Evolutionary conservation across 2,329 filamentous ascomycete species (phyloP).

Genomic region (Septoria linicola): DNA sequence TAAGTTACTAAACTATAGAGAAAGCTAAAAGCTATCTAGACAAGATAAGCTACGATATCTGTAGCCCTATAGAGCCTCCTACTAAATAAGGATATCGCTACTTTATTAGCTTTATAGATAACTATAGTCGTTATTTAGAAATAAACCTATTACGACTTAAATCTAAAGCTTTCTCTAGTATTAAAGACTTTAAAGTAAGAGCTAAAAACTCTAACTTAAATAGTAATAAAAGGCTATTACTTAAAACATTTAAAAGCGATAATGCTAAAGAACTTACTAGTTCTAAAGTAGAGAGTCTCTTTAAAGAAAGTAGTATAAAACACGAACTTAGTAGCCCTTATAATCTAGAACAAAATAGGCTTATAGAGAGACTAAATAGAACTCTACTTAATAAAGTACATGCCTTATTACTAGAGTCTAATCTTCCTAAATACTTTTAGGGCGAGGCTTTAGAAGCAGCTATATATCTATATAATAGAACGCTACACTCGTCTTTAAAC

Average conservation of each 20-base stretch:
- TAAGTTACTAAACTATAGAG: conserved; percentile 3
- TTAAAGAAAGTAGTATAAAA: conserved; percentile 5
- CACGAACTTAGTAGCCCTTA: conserved; percentile 1
- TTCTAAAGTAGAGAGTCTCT: conserved; percentile 7
- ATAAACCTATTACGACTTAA: conserved; percentile 6
- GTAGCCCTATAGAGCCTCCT: conserved; percentile 12
- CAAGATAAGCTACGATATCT: conserved; percentile 16
- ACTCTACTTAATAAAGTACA: neutral
- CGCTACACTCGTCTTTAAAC: no score
- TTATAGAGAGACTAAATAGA: conserved; percentile 15
- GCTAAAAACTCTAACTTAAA: conserved; percentile 5
- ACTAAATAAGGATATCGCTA: conserved; percentile 8
- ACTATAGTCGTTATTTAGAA: conserved; percentile 14
- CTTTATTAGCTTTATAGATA: conserved; percentile 18
- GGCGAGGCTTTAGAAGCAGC: neutral
- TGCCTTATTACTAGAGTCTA: neutral
- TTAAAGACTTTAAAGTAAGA: conserved; percentile 9
- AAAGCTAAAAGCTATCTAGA: conserved; percentile 12
- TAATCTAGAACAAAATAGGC: conserved; percentile 10
- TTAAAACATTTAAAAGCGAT: conserved; percentile 16
- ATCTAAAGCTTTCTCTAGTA: conserved; percentile 11
- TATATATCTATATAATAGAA: neutral
- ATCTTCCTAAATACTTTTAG: neutral
- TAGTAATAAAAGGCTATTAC: conserved; percentile 9
- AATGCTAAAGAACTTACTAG: conserved; percentile 12